Conservation (phyloP, 805 yeast genomes). For the Kurtzmaniella fragi region DNA sequence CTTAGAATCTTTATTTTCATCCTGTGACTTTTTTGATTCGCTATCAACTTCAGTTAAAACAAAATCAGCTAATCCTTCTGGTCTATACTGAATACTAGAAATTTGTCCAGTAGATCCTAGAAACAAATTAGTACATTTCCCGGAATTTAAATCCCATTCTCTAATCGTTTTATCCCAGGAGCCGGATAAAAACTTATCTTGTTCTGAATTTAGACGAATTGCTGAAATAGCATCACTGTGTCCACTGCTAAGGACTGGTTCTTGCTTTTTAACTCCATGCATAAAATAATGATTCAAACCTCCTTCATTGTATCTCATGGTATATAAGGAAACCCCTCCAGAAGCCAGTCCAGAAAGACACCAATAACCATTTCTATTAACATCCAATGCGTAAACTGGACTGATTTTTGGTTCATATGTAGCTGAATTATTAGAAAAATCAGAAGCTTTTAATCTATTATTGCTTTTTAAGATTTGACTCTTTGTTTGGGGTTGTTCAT, state of each 20-base stretch:
- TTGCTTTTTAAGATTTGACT: slow-evolving; percentile 28
- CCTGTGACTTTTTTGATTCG: slow-evolving; percentile 7
- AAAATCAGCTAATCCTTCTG: slow-evolving; percentile 46
- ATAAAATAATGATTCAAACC: slow-evolving; percentile 66
- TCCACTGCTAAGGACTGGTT: slow-evolving; percentile 15
- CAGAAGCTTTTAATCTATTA: slow-evolving; percentile 32
- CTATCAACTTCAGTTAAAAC: slow-evolving; percentile 21
- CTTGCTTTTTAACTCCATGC: slow-evolving; percentile 28
- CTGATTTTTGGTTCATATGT: slow-evolving; percentile 59
- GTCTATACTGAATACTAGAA: slow-evolving; percentile 69
- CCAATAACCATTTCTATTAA: slow-evolving; percentile 80
- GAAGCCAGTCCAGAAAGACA: slow-evolving; percentile 71
- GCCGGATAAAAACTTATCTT: slow-evolving; percentile 69
- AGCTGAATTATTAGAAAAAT: slow-evolving; percentile 32
- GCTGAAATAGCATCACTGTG: slow-evolving; percentile 78
- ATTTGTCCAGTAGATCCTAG: slow-evolving; percentile 70
- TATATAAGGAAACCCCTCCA: slow-evolving; percentile 86
- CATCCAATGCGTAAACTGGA: slow-evolving; percentile 86
- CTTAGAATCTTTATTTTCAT: background rate
- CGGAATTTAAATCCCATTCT: slow-evolving; percentile 84
- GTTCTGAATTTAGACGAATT: slow-evolving; percentile 55
- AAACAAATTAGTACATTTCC: slow-evolving; percentile 46
- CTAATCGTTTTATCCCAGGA: slow-evolving; percentile 83
- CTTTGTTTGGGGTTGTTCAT: slow-evolving; percentile 74
- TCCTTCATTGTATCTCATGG: slow-evolving; percentile 82